Percentiles rank a stretch among this genome's conserved stretches.
These are phyloP conservation scores for Odontarrhena argentea DNA, from an alignment of 345 rosid genomes.

Conservation along the genomic window DNA sequence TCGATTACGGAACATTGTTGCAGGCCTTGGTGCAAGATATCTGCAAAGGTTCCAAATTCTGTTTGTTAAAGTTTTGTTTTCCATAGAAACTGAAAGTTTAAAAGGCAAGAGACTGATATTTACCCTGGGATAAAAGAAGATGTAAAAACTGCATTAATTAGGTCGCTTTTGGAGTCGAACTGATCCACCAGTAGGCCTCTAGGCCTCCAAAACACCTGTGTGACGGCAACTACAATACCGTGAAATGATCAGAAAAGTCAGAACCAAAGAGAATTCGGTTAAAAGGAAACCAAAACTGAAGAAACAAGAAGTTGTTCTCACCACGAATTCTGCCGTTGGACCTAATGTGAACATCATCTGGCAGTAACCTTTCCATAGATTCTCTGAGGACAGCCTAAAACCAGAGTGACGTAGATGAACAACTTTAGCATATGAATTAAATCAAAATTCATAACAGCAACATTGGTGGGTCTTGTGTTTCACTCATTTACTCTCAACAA, in stretches of 20 bases:
- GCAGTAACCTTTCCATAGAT: slow-evolving; percentile 67
- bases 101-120: slow-evolving; percentile 29
- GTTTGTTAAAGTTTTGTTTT: slow-evolving; percentile 9
- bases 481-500: background rate
- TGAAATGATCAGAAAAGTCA: slow-evolving; percentile 22
- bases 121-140: slow-evolving; percentile 97
- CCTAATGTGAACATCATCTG: slow-evolving; percentile 79
- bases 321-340: slow-evolving; percentile 92
- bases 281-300: background rate
- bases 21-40: slow-evolving; percentile 93
- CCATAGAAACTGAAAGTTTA: background rate
- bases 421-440: background rate
- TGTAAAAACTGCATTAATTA: slow-evolving; percentile 81
- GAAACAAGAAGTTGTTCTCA: slow-evolving; percentile 40
- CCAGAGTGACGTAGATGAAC: slow-evolving; percentile 7
- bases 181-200: slow-evolving; percentile 93
- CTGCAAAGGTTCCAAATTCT: slow-evolving; percentile 45
- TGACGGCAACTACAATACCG: slow-evolving; percentile 78
- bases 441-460: background rate
- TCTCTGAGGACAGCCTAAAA: slow-evolving; percentile 81
- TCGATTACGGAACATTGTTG: slow-evolving; percentile 79
- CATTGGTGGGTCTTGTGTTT: slow-evolving; percentile 3
- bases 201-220: slow-evolving; percentile 91
- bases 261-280: background rate
- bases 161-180: slow-evolving; percentile 87